Conservation (phyloP, 2,329 filamentous ascomycete species). For the Cladosporium sp. region DNA sequence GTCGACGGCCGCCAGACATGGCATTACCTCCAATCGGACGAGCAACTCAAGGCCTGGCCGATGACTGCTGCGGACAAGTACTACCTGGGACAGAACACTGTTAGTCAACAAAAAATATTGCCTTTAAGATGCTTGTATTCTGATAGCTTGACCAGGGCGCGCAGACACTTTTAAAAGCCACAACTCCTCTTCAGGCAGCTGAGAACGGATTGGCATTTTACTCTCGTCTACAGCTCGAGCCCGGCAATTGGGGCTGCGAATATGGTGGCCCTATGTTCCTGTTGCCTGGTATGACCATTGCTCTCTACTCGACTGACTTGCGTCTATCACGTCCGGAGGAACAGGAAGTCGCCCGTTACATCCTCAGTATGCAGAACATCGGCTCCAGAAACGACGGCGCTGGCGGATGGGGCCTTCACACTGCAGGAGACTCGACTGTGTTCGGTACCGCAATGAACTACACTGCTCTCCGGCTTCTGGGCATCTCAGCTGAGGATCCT, state of each 20-base stretch:
- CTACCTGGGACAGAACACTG: constrained; percentile 75
- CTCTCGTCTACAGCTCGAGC: constrained; percentile 80
- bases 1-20: constrained; percentile 86
- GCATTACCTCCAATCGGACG: constrained; percentile 79
- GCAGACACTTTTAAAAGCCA: constrained; percentile 68
- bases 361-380: constrained; percentile 75
- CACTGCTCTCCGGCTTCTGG: constrained; percentile 73
- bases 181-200: constrained; percentile 73
- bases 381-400: constrained; percentile 61
- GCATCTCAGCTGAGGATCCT: constrained; percentile 78
- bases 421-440: constrained; percentile 87
- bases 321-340: constrained; percentile 77
- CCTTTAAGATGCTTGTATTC: background rate
- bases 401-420: constrained; percentile 96
- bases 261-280: constrained; percentile 98
- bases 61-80: constrained; percentile 89
- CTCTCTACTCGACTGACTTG: constrained; percentile 87
- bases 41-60: constrained; percentile 74
- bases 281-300: constrained; percentile 78
- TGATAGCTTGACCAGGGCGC: constrained; percentile 58
- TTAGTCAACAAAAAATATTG: constrained; percentile 43
- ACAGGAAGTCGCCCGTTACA: constrained; percentile 88
- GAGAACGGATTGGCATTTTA: constrained; percentile 86
- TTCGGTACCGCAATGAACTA: constrained; percentile 93
- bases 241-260: constrained; percentile 95